Conservation (phyloP, 257 asterid genomes). For the Fraxinus pennsylvanica region DNA sequence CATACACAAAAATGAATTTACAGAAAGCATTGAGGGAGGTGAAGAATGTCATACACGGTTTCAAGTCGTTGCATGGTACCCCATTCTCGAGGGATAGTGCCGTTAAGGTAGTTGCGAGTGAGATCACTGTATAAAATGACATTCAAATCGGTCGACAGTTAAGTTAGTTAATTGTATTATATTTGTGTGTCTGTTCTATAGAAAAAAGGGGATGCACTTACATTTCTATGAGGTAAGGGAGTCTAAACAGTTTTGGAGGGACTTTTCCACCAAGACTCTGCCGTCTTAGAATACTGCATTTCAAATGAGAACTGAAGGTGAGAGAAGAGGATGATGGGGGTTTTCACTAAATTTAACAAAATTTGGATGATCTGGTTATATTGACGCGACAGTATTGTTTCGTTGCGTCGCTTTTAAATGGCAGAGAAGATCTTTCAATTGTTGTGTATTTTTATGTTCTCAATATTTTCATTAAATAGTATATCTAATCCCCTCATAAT, state of each 20-base stretch:
- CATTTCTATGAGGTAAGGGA: slow-evolving; percentile 65
- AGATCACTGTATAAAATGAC: slow-evolving; percentile 46
- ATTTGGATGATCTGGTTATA: too few relatives aligned
- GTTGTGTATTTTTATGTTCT: too few relatives aligned
- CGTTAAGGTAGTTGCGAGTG: slow-evolving; percentile 67
- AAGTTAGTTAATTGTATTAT: background rate
- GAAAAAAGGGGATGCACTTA: slow-evolving; percentile 22
- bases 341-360: too few relatives aligned
- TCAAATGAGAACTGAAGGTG: too few relatives aligned
- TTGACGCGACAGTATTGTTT: too few relatives aligned
- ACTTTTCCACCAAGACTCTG: slow-evolving; percentile 56
- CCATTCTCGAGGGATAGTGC: slow-evolving; percentile 73
- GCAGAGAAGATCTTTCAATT: too few relatives aligned
- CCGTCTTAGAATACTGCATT: slow-evolving; percentile 47
- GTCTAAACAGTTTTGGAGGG: slow-evolving; percentile 52
- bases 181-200: background rate
- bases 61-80: slow-evolving; percentile 58
- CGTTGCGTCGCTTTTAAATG: too few relatives aligned
- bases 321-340: too few relatives aligned
- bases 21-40: background rate
- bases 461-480: too few relatives aligned
- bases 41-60: slow-evolving; percentile 41
- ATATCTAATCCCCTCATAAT: too few relatives aligned
- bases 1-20: background rate
- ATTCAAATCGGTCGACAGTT: slow-evolving; percentile 20